Percentiles rank a stretch among this genome's conserved stretches.
Evolutionary conservation across 192 early-diverging fungal species (phyloP).

Genomic region (Radiomyces spectabilis): DNA sequence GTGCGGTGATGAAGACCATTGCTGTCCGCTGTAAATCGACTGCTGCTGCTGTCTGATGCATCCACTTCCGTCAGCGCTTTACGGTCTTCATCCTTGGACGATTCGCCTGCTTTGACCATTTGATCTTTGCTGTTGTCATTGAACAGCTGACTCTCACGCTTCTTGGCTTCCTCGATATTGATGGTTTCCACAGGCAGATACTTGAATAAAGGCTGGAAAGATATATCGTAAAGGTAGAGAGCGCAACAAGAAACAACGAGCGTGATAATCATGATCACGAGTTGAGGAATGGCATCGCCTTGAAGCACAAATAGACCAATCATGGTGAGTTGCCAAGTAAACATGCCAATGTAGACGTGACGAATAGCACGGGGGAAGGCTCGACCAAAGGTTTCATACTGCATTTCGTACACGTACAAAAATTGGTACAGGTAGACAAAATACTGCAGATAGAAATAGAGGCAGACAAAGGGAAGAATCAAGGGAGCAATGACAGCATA

Average conservation of each 20-base stretch:
- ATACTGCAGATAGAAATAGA: slow-evolving; percentile 68
- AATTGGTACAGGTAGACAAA: slow-evolving; percentile 80
- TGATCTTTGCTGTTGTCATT: neutral
- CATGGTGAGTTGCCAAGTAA: slow-evolving; percentile 66
- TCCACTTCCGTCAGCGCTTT: neutral
- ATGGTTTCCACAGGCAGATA: slow-evolving; percentile 31
- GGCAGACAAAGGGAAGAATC: slow-evolving; percentile 62
- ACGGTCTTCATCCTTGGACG: neutral
- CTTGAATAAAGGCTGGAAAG: slow-evolving; percentile 36
- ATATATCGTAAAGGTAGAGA: slow-evolving; percentile 24
- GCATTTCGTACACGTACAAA: slow-evolving; percentile 62
- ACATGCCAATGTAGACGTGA: slow-evolving; percentile 60
- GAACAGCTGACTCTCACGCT: neutral
- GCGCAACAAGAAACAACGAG: slow-evolving; percentile 20
- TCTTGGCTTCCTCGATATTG: slow-evolving; percentile 3
- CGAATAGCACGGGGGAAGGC: slow-evolving; percentile 53
- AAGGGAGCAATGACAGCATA: slow-evolving; percentile 79
- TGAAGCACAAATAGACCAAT: slow-evolving; percentile 61
- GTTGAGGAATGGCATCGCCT: slow-evolving; percentile 33
- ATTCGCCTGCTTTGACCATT: neutral
- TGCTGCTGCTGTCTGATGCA: neutral
- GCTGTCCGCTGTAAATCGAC: too few species aligned
- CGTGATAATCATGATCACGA: slow-evolving; percentile 32
- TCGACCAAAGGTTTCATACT: slow-evolving; percentile 52
- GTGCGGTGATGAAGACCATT: neutral